Percentiles rank a stretch among this genome's conserved stretches.
These are phyloP conservation scores for Hygrocybe coccinea DNA, from an alignment of 768 basidiomycete genomes.

Conservation along the genomic window DNA sequence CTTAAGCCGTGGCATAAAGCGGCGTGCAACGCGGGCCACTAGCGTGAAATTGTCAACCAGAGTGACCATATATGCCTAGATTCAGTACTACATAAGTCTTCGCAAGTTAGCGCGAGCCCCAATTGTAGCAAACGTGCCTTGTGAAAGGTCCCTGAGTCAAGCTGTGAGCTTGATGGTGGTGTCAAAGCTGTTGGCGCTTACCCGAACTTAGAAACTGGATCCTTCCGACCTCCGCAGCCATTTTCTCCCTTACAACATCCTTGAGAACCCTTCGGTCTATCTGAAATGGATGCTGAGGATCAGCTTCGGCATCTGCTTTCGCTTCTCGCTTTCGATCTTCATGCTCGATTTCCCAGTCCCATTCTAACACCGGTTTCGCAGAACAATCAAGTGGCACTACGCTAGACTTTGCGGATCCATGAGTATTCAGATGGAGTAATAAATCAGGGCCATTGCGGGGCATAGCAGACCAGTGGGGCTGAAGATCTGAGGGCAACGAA, in stretches of 20 bases:
- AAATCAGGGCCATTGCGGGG: not conserved
- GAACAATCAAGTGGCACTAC: not conserved
- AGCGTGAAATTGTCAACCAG: constrained; percentile 57
- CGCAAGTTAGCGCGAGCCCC: not conserved
- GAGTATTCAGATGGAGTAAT: not conserved
- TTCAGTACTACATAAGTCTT: not conserved
- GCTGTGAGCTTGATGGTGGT: constrained; percentile 8
- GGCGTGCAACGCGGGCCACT: constrained; percentile 75
- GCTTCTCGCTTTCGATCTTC: constrained; percentile 64
- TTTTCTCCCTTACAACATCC: constrained; percentile 72
- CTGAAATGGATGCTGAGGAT: constrained; percentile 62
- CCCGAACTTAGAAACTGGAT: constrained; percentile 75
- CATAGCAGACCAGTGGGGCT: not conserved
- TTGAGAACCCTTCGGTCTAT: constrained; percentile 72
- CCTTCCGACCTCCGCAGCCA: constrained; percentile 58
- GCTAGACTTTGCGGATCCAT: not conserved
- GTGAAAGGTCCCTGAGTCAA: constrained; percentile 69
- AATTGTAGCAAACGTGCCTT: constrained; percentile 42
- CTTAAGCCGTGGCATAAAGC: constrained; percentile 83
- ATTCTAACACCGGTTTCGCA: constrained; percentile 28
- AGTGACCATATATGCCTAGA: constrained; percentile 71
- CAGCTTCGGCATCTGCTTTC: constrained; percentile 56
- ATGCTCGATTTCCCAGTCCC: constrained; percentile 71
- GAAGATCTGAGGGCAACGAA: too few species aligned
- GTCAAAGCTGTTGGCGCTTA: constrained; percentile 30